These are phyloP conservation scores for Eutypa lata DNA, from an alignment of 2,329 filamentous ascomycete genomes.

Conservation along the genomic window DNA sequence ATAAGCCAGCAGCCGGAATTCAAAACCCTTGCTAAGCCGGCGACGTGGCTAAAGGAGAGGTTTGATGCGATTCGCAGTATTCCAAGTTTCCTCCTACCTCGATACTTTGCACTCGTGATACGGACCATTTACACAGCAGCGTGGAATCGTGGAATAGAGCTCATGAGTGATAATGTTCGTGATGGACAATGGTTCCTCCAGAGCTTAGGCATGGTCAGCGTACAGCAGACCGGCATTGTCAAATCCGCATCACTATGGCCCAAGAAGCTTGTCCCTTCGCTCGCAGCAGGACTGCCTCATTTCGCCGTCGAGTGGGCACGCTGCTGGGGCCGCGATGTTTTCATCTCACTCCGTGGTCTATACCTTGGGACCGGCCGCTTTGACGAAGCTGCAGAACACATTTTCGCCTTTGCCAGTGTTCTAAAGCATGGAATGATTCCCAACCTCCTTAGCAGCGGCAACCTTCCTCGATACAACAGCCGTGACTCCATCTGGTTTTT, in stretches of 20 bases:
- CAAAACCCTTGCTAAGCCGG: constrained; percentile 59
- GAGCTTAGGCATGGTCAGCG: constrained; percentile 83
- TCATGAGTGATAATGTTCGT: constrained; percentile 75
- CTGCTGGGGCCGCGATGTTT: constrained; percentile 96
- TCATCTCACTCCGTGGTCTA: constrained; percentile 91
- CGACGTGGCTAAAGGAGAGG: constrained; percentile 76
- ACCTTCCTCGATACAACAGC: constrained; percentile 87
- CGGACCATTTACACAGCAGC: constrained; percentile 85
- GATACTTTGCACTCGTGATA: constrained; percentile 89
- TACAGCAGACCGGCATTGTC: constrained; percentile 86
- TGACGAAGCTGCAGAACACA: constrained; percentile 87
- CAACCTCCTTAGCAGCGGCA: constrained; percentile 84
- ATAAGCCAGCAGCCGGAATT: constrained; percentile 64
- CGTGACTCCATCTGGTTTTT: constrained; percentile 98
- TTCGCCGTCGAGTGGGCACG: constrained; percentile 92
- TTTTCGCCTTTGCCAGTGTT: constrained; percentile 90
- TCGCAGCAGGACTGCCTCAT: constrained; percentile 91
- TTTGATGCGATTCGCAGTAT: constrained; percentile 83
- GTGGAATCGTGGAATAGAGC: constrained; percentile 70
- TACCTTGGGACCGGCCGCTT: constrained; percentile 87
- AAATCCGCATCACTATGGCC: constrained; percentile 91
- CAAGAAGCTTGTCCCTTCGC: constrained; percentile 74
- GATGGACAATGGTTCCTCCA: constrained; percentile 87
- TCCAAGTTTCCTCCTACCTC: constrained; percentile 84
- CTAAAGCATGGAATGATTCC: constrained; percentile 98